Evolutionary conservation across 495 filamentous ascomycete species (phyloP).

Genomic region (Sabuloglossum arenarium): DNA sequence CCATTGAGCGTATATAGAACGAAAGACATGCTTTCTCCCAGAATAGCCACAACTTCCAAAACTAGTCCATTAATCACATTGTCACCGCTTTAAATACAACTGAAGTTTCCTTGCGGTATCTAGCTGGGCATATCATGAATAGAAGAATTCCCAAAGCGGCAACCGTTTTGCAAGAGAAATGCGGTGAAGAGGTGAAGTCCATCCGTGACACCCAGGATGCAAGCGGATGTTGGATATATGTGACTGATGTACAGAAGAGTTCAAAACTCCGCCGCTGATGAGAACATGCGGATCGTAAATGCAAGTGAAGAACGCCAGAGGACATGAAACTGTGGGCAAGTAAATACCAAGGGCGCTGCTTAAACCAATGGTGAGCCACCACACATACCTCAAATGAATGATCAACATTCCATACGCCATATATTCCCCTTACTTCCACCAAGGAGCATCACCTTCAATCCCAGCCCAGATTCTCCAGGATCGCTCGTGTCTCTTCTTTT

Average conservation of each 20-base stretch:
- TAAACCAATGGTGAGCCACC: too few relatives aligned
- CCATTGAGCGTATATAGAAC: too few relatives aligned
- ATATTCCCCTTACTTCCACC: background rate
- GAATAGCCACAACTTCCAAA: too few relatives aligned
- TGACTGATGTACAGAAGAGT: background rate
- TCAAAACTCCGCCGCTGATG: background rate
- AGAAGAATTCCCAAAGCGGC: too few relatives aligned
- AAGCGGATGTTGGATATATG: background rate
- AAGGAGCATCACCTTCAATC: background rate
- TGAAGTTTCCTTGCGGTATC: too few relatives aligned
- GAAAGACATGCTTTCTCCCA: too few relatives aligned
- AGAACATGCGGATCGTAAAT: background rate
- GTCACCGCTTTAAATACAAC: too few relatives aligned
- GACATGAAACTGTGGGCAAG: background rate
- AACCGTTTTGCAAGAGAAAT: too few relatives aligned
- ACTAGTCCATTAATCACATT: too few relatives aligned
- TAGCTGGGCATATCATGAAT: too few relatives aligned
- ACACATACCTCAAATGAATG: background rate
- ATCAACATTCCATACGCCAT: background rate
- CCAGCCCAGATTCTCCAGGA: conserved; percentile 6
- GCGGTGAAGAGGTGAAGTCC: background rate
- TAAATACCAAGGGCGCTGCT: background rate
- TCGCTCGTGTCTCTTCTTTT: conserved; percentile 10
- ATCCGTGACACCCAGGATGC: background rate
- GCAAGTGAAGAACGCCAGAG: background rate